Evolutionary conservation across 805 yeast genomes (phyloP).

Genomic region (Candida ipomoeae): DNA sequence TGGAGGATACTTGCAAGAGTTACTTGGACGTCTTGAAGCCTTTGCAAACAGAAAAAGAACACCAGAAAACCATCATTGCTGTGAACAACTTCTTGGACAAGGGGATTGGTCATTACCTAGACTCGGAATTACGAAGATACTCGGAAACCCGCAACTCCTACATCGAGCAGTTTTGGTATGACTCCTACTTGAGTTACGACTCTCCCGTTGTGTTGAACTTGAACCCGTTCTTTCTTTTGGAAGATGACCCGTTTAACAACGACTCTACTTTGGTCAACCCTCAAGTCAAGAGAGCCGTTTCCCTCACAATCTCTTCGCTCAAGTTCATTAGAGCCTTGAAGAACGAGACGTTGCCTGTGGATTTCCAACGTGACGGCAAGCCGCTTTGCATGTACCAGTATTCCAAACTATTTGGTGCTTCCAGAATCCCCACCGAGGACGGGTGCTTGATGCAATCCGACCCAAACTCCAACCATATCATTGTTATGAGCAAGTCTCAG

Average conservation of each 20-base stretch:
- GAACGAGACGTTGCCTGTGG: slow-evolving; percentile 69
- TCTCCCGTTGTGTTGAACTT: slow-evolving; percentile 87
- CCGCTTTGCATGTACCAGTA: slow-evolving; percentile 91
- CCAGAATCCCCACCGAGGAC: slow-evolving; percentile 73
- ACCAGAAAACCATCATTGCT: slow-evolving; percentile 54
- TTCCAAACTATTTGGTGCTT: slow-evolving; percentile 78
- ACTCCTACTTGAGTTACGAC: slow-evolving; percentile 81
- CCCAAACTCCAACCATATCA: slow-evolving; percentile 68
- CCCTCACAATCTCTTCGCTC: slow-evolving; percentile 69
- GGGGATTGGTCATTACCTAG: slow-evolving; percentile 52
- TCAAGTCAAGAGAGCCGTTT: slow-evolving; percentile 78
- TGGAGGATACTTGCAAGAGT: slow-evolving; percentile 59
- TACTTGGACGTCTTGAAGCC: slow-evolving; percentile 72
- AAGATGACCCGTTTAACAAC: slow-evolving; percentile 83
- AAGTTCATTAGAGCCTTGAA: slow-evolving; percentile 78
- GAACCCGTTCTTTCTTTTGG: slow-evolving; percentile 85
- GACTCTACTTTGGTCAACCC: slow-evolving; percentile 42
- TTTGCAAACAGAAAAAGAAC: slow-evolving; percentile 73
- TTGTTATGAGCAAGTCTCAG: slow-evolving; percentile 79
- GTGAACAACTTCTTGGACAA: slow-evolving; percentile 53
- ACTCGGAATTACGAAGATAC: slow-evolving; percentile 59
- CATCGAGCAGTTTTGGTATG: slow-evolving; percentile 94
- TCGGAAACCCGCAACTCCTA: slow-evolving; percentile 65
- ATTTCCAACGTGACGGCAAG: slow-evolving; percentile 53
- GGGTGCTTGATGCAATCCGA: slow-evolving; percentile 89